Evolutionary conservation across 352 stramenopile genomes (phyloP), one percentile per base, ranked within the genome.

Genomic region (Phytopythium oedochilum): DNA sequence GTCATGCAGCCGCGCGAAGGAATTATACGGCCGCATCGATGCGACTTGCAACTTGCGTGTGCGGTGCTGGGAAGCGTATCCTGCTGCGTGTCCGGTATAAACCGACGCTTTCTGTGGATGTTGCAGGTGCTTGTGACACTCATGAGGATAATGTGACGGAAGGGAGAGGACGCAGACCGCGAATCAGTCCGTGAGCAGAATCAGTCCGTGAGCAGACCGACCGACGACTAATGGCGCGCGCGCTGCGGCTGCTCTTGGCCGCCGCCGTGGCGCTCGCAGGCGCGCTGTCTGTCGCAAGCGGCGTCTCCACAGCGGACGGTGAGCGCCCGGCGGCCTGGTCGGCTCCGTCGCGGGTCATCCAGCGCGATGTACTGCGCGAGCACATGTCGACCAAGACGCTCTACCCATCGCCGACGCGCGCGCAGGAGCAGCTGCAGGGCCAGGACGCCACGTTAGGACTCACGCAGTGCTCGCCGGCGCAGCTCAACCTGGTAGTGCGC

Each of bases 331-430:
- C 2, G 3, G 14, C 11, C 3, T 52, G 45, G 45, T 34, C 18
- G 17, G 28, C 45, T 26, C 59, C 50, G 55, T 31, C 18, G 55
- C 47, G 44, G 28, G 43, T 40, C 32, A 44, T 45, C 34, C 52
- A 63, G 12, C 57, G 64, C 15, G 50, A 71, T 18, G 59, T 86
- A 38, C 59, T 89, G 45, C 61, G 50, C 15, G 63, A 56, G 50
- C 73, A 84, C 63, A 92, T 92, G 82, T 92, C 82, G 12, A 92
- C 82, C 50, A 92, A 92, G 69, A 92, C 77, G 46, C 55, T 84
- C 55, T 92, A 92, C 55, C 67, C 75, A 25, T 53, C 57, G 22
- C 68, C 64, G 7, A 51, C 52, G 44, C 53, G 14, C 10, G 36
- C 31, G 8, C 28, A 68, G 29, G 38, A 17, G 28, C 18, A 28